phyloP scores from a whole-genome alignment of 441 rosid genomes.

The Adansonia gregorii region DNA sequence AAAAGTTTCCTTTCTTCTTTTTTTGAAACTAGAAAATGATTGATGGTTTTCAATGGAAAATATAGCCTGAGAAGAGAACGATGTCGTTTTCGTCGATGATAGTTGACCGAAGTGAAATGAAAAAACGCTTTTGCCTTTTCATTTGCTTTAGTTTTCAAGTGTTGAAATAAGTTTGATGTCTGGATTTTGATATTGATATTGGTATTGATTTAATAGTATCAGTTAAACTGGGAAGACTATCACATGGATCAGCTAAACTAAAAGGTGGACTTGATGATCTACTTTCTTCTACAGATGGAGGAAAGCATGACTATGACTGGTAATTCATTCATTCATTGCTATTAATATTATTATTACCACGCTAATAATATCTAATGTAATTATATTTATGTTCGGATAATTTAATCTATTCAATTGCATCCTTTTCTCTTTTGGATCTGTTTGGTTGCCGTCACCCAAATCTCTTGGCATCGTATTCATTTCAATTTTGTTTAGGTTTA shows the following conservation, averaged over 20 bases:
- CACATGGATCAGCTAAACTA: constrained; percentile 67
- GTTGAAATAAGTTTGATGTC: not conserved
- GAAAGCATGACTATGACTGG: constrained; percentile 96
- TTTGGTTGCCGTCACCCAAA: not conserved
- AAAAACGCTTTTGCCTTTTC: not conserved
- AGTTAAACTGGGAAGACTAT: constrained; percentile 69
- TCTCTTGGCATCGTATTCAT: not conserved
- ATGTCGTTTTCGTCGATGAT: not conserved
- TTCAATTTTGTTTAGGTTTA: too few relatives aligned
- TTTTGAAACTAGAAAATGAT: not conserved
- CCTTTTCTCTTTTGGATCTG: constrained; percentile 6
- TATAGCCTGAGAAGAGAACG: not conserved
- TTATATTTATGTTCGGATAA: not conserved
- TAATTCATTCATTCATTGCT: constrained; percentile 34
- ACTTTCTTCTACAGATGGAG: constrained; percentile 70
- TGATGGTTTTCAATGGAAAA: not conserved
- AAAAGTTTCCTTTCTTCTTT: not conserved
- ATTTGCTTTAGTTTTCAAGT: not conserved
- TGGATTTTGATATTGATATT: not conserved
- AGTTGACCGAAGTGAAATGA: not conserved
- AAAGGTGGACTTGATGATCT: constrained; percentile 75
- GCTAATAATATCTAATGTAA: not conserved
- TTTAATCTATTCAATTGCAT: constrained; percentile 12
- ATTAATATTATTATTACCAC: not conserved
- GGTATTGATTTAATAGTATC: constrained; percentile 46